These are phyloP conservation scores for Entamoeba invadens DNA, from an alignment of 208 protist species.

Conservation along the genomic window DNA sequence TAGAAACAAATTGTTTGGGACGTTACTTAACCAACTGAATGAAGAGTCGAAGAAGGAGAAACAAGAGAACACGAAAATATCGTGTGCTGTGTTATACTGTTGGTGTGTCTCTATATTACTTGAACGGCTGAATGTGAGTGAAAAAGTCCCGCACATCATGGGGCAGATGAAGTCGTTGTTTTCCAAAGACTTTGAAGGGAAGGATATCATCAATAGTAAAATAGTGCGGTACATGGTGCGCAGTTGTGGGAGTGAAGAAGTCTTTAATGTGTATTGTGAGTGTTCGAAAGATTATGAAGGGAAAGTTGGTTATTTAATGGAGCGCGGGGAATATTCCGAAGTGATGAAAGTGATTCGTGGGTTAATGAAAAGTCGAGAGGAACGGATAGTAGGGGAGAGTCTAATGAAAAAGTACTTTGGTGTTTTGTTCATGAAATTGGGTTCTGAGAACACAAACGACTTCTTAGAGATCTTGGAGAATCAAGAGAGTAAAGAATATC, in stretches of 20 bases:
- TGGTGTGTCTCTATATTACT: not conserved
- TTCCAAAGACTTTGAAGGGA: not conserved
- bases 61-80: not conserved
- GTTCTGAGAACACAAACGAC: no score
- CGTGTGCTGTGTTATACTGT: not conserved
- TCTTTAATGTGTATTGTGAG: not conserved
- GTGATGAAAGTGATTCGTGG: not conserved
- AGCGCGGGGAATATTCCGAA: not conserved
- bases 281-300: not conserved
- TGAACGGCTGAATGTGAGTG: not conserved
- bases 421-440: not conserved
- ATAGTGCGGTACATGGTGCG: not conserved
- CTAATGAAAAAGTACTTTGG: not conserved
- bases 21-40: not conserved
- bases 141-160: not conserved
- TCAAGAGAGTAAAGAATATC: not conserved
- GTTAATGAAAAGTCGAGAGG: not conserved
- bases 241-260: not conserved
- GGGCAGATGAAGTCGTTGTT: not conserved
- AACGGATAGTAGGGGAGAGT: not conserved
- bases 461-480: not conserved
- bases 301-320: not conserved
- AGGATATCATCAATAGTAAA: not conserved
- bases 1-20: not conserved
- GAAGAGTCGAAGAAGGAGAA: not conserved